Percentiles rank a stretch among this genome's conserved stretches.
phyloP scores from a whole-genome alignment of 192 early-diverging fungal genomes.

The Haplosporangium gracile region DNA sequence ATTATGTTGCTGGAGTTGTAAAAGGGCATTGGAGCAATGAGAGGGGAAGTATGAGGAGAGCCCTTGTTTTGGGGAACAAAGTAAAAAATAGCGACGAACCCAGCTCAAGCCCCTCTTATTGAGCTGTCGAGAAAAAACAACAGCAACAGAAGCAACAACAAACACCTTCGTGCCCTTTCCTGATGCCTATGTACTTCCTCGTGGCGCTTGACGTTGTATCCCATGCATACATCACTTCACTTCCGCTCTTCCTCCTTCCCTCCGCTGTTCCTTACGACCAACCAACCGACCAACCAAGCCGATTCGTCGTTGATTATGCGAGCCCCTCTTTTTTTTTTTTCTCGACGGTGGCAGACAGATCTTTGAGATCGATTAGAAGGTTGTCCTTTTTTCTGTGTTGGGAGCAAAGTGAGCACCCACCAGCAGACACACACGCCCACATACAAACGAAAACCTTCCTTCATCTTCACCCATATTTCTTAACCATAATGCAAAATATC shows the following conservation, averaged over 20 bases:
- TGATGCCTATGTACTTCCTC: background rate
- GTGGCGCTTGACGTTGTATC: background rate
- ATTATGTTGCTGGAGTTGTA: background rate
- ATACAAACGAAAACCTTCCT: background rate
- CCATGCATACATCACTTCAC: background rate
- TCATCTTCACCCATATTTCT: background rate
- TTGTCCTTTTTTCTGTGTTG: background rate
- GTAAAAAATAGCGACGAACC: background rate
- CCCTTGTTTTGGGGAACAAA: constrained; percentile 1
- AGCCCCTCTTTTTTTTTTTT: background rate
- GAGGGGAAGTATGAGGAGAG: background rate
- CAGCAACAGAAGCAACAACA: background rate
- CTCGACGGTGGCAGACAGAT: background rate
- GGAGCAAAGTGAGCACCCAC: constrained; percentile 8
- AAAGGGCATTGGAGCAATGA: background rate
- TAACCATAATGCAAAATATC: background rate
- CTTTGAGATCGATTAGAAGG: constrained; percentile 9
- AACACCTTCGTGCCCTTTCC: background rate
- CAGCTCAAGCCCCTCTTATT: background rate
- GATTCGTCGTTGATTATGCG: constrained; percentile 2
- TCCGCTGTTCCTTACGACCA: background rate
- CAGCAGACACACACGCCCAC: background rate
- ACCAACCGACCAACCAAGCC: background rate
- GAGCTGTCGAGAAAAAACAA: background rate
- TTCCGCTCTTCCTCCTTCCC: background rate